These are phyloP conservation scores for Xylaria grammica DNA, from an alignment of 495 filamentous ascomycete genomes.

Conservation along the genomic window DNA sequence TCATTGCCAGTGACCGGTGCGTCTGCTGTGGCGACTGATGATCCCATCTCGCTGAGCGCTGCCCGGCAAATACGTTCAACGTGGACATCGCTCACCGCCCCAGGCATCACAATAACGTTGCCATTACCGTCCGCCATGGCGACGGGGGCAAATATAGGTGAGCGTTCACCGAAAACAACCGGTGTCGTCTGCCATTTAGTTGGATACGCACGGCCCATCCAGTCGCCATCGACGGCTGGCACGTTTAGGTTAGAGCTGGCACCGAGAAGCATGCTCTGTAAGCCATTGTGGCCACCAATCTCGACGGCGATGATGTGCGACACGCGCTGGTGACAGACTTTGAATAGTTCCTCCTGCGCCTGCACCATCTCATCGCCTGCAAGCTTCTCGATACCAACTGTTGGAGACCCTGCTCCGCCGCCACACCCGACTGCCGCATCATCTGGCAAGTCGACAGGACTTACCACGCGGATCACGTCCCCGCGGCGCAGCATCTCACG, in stretches of 20 bases:
- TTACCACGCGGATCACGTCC: slow-evolving; percentile 52
- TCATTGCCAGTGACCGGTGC: slow-evolving; percentile 48
- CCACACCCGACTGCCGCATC: slow-evolving; percentile 52
- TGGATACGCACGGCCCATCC: slow-evolving; percentile 64
- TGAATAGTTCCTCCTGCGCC: slow-evolving; percentile 53
- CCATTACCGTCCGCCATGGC: slow-evolving; percentile 59
- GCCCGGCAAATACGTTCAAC: slow-evolving; percentile 49
- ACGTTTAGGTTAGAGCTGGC: slow-evolving; percentile 53
- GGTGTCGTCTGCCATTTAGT: slow-evolving; percentile 63
- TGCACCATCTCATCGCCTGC: slow-evolving; percentile 56
- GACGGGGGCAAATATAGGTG: slow-evolving; percentile 49
- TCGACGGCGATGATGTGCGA: slow-evolving; percentile 56
- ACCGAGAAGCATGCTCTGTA: slow-evolving; percentile 59
- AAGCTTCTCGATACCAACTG: slow-evolving; percentile 59
- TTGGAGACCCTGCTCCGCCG: slow-evolving; percentile 54
- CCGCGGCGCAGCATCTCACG: slow-evolving; percentile 53
- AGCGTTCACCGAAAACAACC: slow-evolving; percentile 56
- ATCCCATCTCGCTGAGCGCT: slow-evolving; percentile 54
- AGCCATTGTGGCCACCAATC: slow-evolving; percentile 61
- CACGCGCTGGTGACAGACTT: slow-evolving; percentile 33
- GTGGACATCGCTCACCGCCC: slow-evolving; percentile 43
- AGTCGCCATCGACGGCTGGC: slow-evolving; percentile 60
- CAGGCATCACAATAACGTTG: slow-evolving; percentile 50
- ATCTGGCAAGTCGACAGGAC: slow-evolving; percentile 47
- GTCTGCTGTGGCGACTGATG: slow-evolving; percentile 43